phyloP scores from a whole-genome alignment of 345 rosid species.

The Melaleuca alternifolia region DNA sequence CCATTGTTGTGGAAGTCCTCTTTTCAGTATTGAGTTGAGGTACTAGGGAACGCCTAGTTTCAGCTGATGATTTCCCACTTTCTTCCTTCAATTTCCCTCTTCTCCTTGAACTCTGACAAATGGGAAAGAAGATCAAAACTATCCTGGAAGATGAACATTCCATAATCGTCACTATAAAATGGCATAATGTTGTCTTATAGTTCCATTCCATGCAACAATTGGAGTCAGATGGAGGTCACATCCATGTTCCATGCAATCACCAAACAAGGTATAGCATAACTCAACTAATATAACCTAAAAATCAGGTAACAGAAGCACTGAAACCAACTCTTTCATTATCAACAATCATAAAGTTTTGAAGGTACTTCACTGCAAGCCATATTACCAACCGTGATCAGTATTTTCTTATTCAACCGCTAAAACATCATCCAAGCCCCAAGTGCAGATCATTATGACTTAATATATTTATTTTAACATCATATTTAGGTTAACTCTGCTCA shows the following conservation, averaged over 20 bases:
- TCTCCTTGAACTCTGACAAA: constrained; percentile 6
- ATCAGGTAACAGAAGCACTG: not conserved
- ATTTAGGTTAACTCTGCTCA: not conserved
- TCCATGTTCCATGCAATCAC: not conserved
- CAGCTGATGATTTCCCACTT: constrained; percentile 25
- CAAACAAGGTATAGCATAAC: not conserved
- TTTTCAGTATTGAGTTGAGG: constrained; percentile 52
- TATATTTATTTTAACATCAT: not conserved
- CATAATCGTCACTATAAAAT: not conserved
- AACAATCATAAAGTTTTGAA: too few relatives aligned
- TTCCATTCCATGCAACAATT: not conserved
- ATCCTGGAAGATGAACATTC: not conserved
- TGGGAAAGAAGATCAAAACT: not conserved
- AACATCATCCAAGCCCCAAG: not conserved
- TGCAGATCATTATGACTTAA: not conserved
- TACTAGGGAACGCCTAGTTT: constrained; percentile 29
- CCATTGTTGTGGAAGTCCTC: constrained; percentile 43
- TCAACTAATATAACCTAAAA: not conserved
- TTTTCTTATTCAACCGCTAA: not conserved
- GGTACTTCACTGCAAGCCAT: not conserved
- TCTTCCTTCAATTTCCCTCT: constrained; percentile 43
- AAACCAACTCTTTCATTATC: not conserved
- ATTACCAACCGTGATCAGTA: not conserved
- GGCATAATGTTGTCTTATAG: not conserved
- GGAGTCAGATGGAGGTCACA: not conserved